phyloP scores from a whole-genome alignment of 257 asterid genomes.

The Osmanthus fragrans region DNA sequence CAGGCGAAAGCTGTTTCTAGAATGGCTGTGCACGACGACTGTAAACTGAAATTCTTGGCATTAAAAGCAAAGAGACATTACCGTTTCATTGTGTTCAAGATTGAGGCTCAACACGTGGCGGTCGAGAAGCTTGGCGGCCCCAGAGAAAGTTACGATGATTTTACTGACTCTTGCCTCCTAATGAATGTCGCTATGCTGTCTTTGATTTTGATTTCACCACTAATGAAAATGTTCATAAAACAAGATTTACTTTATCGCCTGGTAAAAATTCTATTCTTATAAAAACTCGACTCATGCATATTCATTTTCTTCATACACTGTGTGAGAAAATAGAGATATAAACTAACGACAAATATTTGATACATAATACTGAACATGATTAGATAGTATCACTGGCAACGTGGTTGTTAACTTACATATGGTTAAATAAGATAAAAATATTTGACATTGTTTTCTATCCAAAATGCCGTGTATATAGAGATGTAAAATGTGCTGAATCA shows the following conservation, averaged over 20 bases:
- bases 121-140: conserved; percentile 77
- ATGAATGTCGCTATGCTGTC: conserved; percentile 87
- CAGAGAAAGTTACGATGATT: conserved; percentile 52
- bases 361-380: not conserved
- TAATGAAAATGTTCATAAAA: conserved; percentile 76
- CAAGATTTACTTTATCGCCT: conserved; percentile 82
- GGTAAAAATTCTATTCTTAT: conserved; percentile 27
- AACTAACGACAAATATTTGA: not conserved
- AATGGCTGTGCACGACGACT: conserved; percentile 70
- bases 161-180: conserved; percentile 55
- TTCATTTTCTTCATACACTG: not conserved
- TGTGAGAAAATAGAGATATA: not conserved
- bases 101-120: conserved; percentile 60
- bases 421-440: no score
- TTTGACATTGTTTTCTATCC: not conserved
- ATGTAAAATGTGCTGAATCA: not conserved
- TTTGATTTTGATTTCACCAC: conserved; percentile 79
- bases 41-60: conserved; percentile 77
- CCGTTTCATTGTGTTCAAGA: conserved; percentile 67
- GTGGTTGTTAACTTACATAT: no score
- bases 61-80: conserved; percentile 71
- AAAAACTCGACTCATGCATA: not conserved
- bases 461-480: not conserved
- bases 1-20: conserved; percentile 83
- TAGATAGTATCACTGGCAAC: not conserved